Percentiles rank a stretch among this genome's conserved stretches.
Conservation (phyloP, 129 eudicot genomes). For the Helichrysum umbraculigerum region DNA sequence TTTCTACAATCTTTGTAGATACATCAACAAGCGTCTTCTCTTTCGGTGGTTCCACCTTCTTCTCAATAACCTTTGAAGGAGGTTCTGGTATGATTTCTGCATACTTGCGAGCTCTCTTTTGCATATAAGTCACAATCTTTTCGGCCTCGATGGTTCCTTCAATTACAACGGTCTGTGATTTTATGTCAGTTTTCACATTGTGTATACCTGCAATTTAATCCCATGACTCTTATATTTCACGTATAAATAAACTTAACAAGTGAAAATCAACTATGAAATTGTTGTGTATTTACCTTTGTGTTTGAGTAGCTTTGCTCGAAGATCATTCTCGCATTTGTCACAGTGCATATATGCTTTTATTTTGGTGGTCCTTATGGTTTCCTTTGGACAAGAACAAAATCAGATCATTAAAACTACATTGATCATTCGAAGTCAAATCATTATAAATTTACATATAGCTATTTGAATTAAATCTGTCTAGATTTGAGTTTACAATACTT, state of each 20-base stretch:
- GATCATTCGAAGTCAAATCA: not conserved
- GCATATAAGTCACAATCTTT: slow-evolving; percentile 62
- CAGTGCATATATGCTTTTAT: slow-evolving; percentile 77
- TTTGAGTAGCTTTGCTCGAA: slow-evolving; percentile 50
- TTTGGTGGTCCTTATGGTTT: slow-evolving; percentile 51
- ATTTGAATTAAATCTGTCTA: not conserved
- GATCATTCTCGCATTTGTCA: slow-evolving; percentile 70
- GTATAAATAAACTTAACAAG: too few species aligned
- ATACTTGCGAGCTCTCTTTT: slow-evolving; percentile 58
- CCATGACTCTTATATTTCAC: not conserved
- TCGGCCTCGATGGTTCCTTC: slow-evolving; percentile 75
- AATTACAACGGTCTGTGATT: slow-evolving; percentile 70
- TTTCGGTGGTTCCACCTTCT: slow-evolving; percentile 34
- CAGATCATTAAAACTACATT: not conserved
- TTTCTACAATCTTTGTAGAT: slow-evolving; percentile 39
- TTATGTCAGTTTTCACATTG: slow-evolving; percentile 68
- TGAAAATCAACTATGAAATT: not conserved
- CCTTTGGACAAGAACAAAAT: slow-evolving; percentile 35
- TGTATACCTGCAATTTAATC: slow-evolving; percentile 56
- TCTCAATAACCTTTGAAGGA: slow-evolving; percentile 32
- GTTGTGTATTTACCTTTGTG: slow-evolving; percentile 63
- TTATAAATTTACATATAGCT: not conserved
- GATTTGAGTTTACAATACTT: not conserved
- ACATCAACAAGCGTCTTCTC: slow-evolving; percentile 35
- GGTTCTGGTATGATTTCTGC: slow-evolving; percentile 59